These are phyloP conservation scores for Trypanosoma rangeli DNA, from an alignment of 208 protist genomes.

Conservation along the genomic window DNA sequence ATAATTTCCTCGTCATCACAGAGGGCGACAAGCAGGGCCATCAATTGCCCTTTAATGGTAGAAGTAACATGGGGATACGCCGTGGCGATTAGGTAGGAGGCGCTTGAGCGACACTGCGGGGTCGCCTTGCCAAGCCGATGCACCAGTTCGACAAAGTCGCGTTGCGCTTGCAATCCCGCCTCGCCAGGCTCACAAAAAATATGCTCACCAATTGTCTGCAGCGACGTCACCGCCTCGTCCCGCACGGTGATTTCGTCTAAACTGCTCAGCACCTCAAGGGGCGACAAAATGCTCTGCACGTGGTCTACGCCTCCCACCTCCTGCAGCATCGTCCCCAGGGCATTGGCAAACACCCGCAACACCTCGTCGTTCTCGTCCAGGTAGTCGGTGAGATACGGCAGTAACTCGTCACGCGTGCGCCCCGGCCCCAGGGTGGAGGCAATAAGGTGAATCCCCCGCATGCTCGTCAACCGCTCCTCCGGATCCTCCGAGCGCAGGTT, in stretches of 20 bases:
- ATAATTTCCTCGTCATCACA: slow-evolving; percentile 97
- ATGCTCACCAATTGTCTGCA: slow-evolving; percentile 65
- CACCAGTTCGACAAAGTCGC: slow-evolving; percentile 87
- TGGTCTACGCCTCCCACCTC: slow-evolving; percentile 95
- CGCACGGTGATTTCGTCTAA: slow-evolving; percentile 97
- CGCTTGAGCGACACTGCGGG: slow-evolving; percentile 95
- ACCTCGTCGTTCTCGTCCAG: slow-evolving; percentile 99
- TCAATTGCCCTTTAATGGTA: slow-evolving; percentile 57
- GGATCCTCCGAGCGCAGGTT: slow-evolving; percentile 96
- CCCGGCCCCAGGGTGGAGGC: slow-evolving; percentile 95
- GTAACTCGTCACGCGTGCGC: slow-evolving; percentile 95
- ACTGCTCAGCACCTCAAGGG: slow-evolving; percentile 95
- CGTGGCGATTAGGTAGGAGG: slow-evolving; percentile 91
- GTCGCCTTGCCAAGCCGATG: slow-evolving; percentile 89
- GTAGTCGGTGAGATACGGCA: slow-evolving; percentile 97
- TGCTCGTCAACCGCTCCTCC: slow-evolving; percentile 95
- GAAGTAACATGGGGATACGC: slow-evolving; percentile 77
- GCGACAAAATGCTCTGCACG: slow-evolving; percentile 88
- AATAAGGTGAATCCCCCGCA: slow-evolving; percentile 97
- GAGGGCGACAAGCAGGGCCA: slow-evolving; percentile 73
- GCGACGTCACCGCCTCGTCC: slow-evolving; percentile 93
- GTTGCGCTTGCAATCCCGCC: slow-evolving; percentile 51
- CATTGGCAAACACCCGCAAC: slow-evolving; percentile 96
- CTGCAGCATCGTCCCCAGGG: slow-evolving; percentile 96
- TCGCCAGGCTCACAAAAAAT: slow-evolving; percentile 54